Conservation (phyloP, 2,329 filamentous ascomycete species). For the Monilinia fructigena region DNA sequence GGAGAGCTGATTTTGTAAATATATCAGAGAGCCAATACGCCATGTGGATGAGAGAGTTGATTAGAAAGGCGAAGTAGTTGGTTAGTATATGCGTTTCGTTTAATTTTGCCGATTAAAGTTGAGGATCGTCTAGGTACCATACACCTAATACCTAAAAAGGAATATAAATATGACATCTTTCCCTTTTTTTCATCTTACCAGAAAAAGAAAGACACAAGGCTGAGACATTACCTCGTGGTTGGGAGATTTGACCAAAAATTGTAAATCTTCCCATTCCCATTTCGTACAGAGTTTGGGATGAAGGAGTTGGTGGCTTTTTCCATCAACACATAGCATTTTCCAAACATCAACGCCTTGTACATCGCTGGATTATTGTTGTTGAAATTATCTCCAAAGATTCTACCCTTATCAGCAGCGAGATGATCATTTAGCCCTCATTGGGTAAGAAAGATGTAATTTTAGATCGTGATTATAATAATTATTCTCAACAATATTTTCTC, state of each 20-base stretch:
- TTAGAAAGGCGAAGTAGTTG: not conserved
- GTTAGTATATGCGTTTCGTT: not conserved
- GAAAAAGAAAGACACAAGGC: conserved; percentile 6
- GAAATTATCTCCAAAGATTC: too few relatives aligned
- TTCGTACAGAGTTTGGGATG: too few relatives aligned
- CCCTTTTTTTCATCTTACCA: not conserved
- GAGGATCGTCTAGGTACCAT: too few relatives aligned
- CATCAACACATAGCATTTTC: not conserved
- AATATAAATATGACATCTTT: not conserved
- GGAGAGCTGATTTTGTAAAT: too few relatives aligned
- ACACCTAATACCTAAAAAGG: too few relatives aligned
- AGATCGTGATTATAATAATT: too few relatives aligned
- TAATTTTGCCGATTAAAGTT: not conserved
- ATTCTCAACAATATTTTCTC: too few relatives aligned
- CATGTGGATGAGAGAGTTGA: not conserved
- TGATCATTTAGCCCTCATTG: too few relatives aligned
- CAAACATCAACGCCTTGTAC: not conserved
- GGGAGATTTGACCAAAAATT: not conserved
- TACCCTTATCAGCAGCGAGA: too few relatives aligned
- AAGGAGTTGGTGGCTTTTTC: not conserved
- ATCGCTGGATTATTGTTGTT: too few relatives aligned
- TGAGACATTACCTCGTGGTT: conserved; percentile 19
- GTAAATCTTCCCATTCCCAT: too few relatives aligned
- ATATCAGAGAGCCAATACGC: not conserved
- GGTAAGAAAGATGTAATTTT: too few relatives aligned